Evolutionary conservation across 306 rosid genomes (phyloP), one percentile per base, ranked within the genome.

Genomic region (Lotus japonicus): DNA sequence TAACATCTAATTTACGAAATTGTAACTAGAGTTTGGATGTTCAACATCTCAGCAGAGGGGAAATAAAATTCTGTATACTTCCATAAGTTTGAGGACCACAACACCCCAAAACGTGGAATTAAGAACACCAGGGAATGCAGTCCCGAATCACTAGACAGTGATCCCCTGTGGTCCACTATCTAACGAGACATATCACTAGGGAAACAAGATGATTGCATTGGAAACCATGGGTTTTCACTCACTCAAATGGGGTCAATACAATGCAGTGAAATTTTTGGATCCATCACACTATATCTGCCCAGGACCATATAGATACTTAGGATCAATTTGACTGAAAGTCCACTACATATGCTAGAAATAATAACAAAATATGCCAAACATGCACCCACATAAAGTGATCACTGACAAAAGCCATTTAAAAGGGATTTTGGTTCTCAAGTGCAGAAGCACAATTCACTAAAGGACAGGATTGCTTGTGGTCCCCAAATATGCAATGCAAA

Each of bases 331-430:
- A 48, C 13, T 39, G 63, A 59, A 17, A 11, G 49, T 23, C 35
- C 16, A 57, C 46, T 8, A 42, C 3, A 31, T 58, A 52, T 67
- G 77, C 38, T 21, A 46, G 12, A 53, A 67, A 46, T 62, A 66
- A 75, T 66, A 58, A 75, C 33, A 38, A 66, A 26, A 48, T 66
- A 57, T 23, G 16, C 75, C 67, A 76, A 6, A 54, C 9, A 44
- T 9, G 64, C 23, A 31, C 66, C 75, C 36, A 18, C 45, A 56
- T 9, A 17, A 39, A 64, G 77, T 44, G 73, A 43, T 31, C 56
- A 49, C 61, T 53, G 71, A 71, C 80, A 72, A 51, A 79, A 66
- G 44, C 55, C 64, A 53, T 42, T 26, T 50, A 60, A 79, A 74
- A 26, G 50, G 42, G 48, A 6, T 70, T 58, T 62, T 61, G 49